phyloP scores from a whole-genome alignment of 768 basidiomycete species.

The Rhizopogon vesiculosus region DNA sequence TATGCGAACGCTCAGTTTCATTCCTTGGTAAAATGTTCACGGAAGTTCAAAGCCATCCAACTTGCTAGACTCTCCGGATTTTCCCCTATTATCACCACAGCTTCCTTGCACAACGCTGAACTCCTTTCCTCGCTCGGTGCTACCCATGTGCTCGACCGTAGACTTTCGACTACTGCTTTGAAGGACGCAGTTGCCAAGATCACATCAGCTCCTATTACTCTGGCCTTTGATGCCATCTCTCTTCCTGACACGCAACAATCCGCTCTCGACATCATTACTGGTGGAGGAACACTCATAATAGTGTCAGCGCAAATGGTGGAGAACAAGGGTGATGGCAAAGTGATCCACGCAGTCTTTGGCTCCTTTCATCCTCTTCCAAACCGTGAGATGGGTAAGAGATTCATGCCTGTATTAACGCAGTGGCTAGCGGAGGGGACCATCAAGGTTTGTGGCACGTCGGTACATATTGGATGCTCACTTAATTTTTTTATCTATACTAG shows the following conservation, averaged over 20 bases:
- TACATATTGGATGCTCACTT: not conserved
- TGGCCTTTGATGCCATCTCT: slow-evolving; percentile 24
- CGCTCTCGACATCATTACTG: slow-evolving; percentile 25
- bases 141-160: slow-evolving; percentile 31
- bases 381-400: slow-evolving; percentile 6
- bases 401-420: slow-evolving; percentile 4
- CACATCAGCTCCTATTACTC: slow-evolving; percentile 6
- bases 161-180: slow-evolving; percentile 10
- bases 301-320: not conserved
- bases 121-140: slow-evolving; percentile 32
- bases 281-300: slow-evolving; percentile 25
- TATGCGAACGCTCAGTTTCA: slow-evolving; percentile 29
- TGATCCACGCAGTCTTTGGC: not conserved
- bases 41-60: slow-evolving; percentile 34
- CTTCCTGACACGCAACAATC: slow-evolving; percentile 27
- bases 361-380: slow-evolving; percentile 1
- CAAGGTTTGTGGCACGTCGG: slow-evolving; percentile 9
- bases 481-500: slow-evolving; percentile 10
- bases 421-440: slow-evolving; percentile 13
- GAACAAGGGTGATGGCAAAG: slow-evolving; percentile 1
- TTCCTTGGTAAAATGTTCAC: slow-evolving; percentile 26
- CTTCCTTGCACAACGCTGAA: slow-evolving; percentile 29
- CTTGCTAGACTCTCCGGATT: slow-evolving; percentile 30
- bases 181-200: slow-evolving; percentile 10
- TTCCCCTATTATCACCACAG: slow-evolving; percentile 34